A percentile compares a stretch with the other conserved stretches of the same genome.
These are phyloP conservation scores for Rhodotorula sp. DNA, from an alignment of 1,284 basidiomycete genomes.

Conservation along the genomic window DNA sequence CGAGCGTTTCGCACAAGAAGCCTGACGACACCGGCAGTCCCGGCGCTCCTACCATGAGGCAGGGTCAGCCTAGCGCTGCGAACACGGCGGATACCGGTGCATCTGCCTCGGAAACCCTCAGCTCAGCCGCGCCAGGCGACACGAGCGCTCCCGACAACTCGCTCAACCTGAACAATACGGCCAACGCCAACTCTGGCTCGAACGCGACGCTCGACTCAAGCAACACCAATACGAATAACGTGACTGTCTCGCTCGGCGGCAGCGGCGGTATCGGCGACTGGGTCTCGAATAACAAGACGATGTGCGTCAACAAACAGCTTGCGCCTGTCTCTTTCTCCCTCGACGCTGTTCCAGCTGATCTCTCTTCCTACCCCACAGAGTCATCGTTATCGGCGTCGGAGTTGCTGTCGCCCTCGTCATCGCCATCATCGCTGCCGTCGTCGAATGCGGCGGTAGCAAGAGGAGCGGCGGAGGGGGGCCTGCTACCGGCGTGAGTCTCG, in stretches of 20 bases:
- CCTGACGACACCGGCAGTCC: no score
- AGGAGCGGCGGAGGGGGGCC: not conserved
- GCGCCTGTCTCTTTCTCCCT: not conserved
- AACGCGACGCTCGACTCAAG: constrained; percentile 7
- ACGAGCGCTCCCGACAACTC: not conserved
- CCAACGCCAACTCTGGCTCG: constrained; percentile 10
- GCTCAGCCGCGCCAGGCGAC: not conserved
- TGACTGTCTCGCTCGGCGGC: constrained; percentile 1
- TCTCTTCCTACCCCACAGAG: not conserved
- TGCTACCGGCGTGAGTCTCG: not conserved
- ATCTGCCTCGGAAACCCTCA: not conserved
- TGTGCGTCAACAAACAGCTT: constrained; percentile 12
- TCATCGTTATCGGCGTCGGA: constrained; percentile 1
- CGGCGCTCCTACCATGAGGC: no score
- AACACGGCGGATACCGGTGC: no score
- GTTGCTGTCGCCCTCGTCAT: not conserved
- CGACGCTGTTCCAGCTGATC: not conserved
- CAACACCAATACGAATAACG: constrained; percentile 15
- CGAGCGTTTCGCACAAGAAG: not conserved
- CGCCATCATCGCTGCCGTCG: constrained; percentile 7
- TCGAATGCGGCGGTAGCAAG: not conserved
- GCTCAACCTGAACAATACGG: constrained; percentile 18
- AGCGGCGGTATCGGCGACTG: not conserved
- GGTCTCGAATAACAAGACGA: constrained; percentile 22
- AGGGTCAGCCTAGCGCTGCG: no score